Base-by-base conservation (phyloP, 805 yeast species). In the Sporopachydermia quercuum region DNA sequence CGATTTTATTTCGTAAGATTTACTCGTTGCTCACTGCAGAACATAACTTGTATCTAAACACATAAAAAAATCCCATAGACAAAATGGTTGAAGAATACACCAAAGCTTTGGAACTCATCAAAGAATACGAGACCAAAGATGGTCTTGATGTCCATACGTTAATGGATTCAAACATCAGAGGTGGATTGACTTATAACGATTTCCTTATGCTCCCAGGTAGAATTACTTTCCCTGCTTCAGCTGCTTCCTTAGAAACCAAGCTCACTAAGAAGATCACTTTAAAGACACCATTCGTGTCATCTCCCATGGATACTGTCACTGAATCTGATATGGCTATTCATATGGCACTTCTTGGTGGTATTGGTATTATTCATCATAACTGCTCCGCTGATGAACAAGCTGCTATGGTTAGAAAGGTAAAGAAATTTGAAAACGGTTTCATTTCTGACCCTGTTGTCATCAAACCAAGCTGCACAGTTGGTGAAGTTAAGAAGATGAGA, bases 261-360 rank as follows among this genome's bases (percentile, higher is more conserved):
- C 70, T 91, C 62, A 89, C 98, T 57, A 87, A 81, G 69, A 81
- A 79, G 56, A 91, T 91, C 69, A 63, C 91, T 41, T 70, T 91
- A 63, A 86, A 81, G 69, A 69, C 95, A 37, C 98, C 98, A 43
- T 85, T 91, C 50, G 89, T 91, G 44, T 89, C 97, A 15, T 85
- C 97, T 54, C 98, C 98, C 52, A 91, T 91, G 98, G 98, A 91
- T 66, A 91, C 98, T 38, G 98, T 91, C 49, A 91, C 98, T 43
- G 98, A 91, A 71, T 66, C 86, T 46, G 83, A 78, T 45, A 91
- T 91, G 98, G 98, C 98, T 49, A 89, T 91, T 53, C 78, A 86
- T 66, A 87, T 91, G 96, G 96, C 98, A 50, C 74, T 91, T 50
- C 74, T 87, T 53, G 98, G 98, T 62, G 98, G 98, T 65, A 85